These are phyloP conservation scores for Tubosaeta sp. DNA, from an alignment of 768 basidiomycete genomes.

Conservation along the genomic window DNA sequence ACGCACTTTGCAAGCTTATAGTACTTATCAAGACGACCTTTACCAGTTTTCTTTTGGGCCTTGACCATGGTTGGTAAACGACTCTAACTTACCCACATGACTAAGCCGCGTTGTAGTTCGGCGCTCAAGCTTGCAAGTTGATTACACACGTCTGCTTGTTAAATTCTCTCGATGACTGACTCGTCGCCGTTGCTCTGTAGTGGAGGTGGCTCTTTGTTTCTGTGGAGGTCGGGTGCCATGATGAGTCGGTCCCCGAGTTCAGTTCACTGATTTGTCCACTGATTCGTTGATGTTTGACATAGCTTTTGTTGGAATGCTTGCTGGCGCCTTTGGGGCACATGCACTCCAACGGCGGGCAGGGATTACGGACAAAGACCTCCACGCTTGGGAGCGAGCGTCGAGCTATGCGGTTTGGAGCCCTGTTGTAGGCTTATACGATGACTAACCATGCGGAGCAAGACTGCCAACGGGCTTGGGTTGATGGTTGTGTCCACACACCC, in stretches of 20 bases:
- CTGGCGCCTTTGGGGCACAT: conserved; percentile 71
- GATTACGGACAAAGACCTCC: conserved; percentile 47
- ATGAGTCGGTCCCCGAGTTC: conserved; percentile 31
- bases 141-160: background rate
- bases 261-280: background rate
- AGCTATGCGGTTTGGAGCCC: conserved; percentile 53
- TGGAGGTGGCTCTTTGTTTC: conserved; percentile 17
- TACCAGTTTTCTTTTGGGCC: conserved; percentile 93
- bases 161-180: conserved; percentile 19
- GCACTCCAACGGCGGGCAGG: conserved; percentile 45
- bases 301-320: conserved; percentile 48
- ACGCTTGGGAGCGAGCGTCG: conserved; percentile 61
- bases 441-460: conserved; percentile 35
- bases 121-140: background rate
- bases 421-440: background rate
- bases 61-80: conserved; percentile 52
- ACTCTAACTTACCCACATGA: conserved; percentile 1
- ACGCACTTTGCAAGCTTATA: conserved; percentile 89
- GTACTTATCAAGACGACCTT: conserved; percentile 94
- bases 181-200: conserved; percentile 29
- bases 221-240: conserved; percentile 43
- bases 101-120: background rate
- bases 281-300: background rate
- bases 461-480: conserved; percentile 66
- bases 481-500: conserved; percentile 61